phyloP scores from a whole-genome alignment of 805 yeast genomes.

The Wickerhamiella kurtzmanii region DNA sequence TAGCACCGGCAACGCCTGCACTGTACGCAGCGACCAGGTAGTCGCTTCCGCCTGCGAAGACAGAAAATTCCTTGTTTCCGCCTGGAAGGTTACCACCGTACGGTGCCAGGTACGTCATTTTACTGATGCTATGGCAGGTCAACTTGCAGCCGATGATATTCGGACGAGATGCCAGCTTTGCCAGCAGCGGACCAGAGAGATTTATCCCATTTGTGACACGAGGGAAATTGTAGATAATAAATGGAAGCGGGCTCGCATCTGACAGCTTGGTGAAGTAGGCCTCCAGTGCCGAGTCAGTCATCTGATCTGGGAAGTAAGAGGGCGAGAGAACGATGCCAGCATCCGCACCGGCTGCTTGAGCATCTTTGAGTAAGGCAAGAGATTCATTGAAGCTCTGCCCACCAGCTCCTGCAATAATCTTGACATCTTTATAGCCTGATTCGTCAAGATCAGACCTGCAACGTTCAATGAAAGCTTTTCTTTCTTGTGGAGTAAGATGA shows the following conservation, averaged over 20 bases:
- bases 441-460: background rate
- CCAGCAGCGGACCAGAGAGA: background rate
- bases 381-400: background rate
- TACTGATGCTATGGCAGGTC: background rate
- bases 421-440: background rate
- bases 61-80: background rate
- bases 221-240: background rate
- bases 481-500: background rate
- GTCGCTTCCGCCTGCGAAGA: background rate
- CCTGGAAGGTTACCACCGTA: background rate
- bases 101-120: background rate
- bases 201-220: background rate
- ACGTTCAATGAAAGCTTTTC: background rate
- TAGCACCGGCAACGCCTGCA: background rate
- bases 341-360: background rate
- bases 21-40: background rate
- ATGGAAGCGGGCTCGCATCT: background rate
- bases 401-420: background rate
- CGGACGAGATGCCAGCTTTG: background rate
- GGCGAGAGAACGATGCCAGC: background rate
- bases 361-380: background rate
- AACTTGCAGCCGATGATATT: background rate
- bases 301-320: background rate
- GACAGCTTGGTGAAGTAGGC: background rate
- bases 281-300: background rate